A percentile compares a stretch with the other conserved stretches of the same genome.
These are phyloP conservation scores for Xylariales sp. DNA, from an alignment of 2,329 filamentous ascomycete genomes.

Conservation along the genomic window DNA sequence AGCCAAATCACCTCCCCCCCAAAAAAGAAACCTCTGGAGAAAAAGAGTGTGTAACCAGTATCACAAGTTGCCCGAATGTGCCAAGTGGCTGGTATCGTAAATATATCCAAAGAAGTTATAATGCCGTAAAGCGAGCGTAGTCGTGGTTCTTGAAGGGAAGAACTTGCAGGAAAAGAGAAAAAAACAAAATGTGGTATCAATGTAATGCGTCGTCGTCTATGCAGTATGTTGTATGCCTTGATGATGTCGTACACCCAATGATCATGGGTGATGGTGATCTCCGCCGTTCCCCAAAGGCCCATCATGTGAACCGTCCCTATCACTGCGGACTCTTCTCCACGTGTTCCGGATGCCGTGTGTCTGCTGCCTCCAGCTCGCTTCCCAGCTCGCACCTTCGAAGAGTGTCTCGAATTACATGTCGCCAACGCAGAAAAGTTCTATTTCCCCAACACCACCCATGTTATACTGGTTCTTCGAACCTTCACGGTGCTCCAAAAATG, in stretches of 20 bases:
- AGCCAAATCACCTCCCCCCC: neutral
- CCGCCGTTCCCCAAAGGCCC: no score
- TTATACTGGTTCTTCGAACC: slow-evolving; percentile 47
- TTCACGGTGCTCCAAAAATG: slow-evolving; percentile 91
- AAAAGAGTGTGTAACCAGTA: slow-evolving; percentile 8
- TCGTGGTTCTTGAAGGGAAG: slow-evolving; percentile 18
- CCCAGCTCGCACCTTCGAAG: no score
- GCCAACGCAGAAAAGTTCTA: slow-evolving; percentile 76
- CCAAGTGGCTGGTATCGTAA: slow-evolving; percentile 6
- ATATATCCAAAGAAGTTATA: slow-evolving; percentile 7
- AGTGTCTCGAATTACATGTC: slow-evolving; percentile 32
- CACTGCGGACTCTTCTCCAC: no score
- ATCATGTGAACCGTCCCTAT: no score
- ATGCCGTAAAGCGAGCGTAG: slow-evolving; percentile 3
- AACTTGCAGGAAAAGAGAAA: no score
- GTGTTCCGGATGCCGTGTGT: no score
- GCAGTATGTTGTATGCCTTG: slow-evolving; percentile 14
- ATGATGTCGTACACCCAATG: slow-evolving; percentile 12
- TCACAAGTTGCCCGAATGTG: neutral
- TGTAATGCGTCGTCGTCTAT: slow-evolving; percentile 16
- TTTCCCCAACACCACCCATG: slow-evolving; percentile 75
- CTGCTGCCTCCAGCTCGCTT: no score
- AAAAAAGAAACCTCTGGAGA: no score
- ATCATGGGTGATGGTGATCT: slow-evolving; percentile 6
- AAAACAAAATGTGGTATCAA: slow-evolving; percentile 22